phyloP scores from a whole-genome alignment of 208 protist genomes.

The Strigomonas galati region DNA sequence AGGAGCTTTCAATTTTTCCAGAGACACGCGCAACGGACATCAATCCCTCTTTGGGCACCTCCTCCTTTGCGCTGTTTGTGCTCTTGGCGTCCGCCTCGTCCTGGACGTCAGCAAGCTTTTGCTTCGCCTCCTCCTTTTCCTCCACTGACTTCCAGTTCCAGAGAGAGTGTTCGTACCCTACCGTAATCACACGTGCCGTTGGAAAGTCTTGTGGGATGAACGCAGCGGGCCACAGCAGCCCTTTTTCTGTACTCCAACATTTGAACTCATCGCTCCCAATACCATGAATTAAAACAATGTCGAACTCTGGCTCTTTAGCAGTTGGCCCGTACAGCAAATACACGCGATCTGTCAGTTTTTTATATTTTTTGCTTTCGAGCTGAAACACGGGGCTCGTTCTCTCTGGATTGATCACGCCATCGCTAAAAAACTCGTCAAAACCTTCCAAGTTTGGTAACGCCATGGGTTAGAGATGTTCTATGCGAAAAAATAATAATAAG shows the following conservation, averaged over 20 bases:
- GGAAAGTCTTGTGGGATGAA: slow-evolving; percentile 74
- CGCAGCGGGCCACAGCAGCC: slow-evolving; percentile 53
- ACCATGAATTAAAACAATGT: slow-evolving; percentile 65
- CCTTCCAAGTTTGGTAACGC: slow-evolving; percentile 30
- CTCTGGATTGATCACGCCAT: slow-evolving; percentile 35
- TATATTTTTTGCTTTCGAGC: slow-evolving; percentile 24
- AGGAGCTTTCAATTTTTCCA: background rate
- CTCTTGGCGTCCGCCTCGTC: background rate
- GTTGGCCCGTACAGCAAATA: slow-evolving; percentile 31
- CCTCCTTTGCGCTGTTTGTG: background rate
- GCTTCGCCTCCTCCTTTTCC: slow-evolving; percentile 4
- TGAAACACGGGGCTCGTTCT: slow-evolving; percentile 19
- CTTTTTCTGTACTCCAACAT: slow-evolving; percentile 54
- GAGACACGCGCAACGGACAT: background rate
- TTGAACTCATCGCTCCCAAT: slow-evolving; percentile 68
- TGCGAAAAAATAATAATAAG: background rate
- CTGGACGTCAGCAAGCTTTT: background rate
- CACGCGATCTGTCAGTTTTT: slow-evolving; percentile 26
- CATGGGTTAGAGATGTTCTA: slow-evolving; percentile 11
- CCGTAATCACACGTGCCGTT: slow-evolving; percentile 42
- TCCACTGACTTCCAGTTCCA: slow-evolving; percentile 43
- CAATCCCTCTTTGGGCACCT: background rate
- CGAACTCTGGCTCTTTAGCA: slow-evolving; percentile 25
- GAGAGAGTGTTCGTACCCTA: slow-evolving; percentile 58
- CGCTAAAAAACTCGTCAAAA: slow-evolving; percentile 35